Evolutionary conservation across 2,329 filamentous ascomycete genomes (phyloP), one percentile per base, ranked within the genome.

Genomic region (Botrytis pseudocinerea): DNA sequence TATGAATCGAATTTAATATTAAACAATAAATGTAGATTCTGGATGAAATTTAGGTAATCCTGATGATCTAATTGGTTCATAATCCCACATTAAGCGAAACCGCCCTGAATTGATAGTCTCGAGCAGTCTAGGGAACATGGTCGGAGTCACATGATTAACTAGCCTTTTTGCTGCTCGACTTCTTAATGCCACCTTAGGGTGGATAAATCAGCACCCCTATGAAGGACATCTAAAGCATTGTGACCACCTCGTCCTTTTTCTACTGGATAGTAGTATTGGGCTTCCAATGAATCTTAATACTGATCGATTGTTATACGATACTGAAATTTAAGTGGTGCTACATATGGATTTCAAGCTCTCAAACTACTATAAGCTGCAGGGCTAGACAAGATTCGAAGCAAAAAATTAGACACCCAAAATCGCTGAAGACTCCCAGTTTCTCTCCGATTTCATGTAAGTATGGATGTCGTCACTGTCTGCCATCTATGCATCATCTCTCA

Each of bases 231-330:
- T 28, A 18, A 54, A 18, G 6, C n/a, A 54, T 8, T 54, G n/a
- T 28, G 51, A 54, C 28, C 16, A 18, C 6, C 51, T 54, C n/a
- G 3, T 54, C 14, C n/a, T n/a, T 18, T 28, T 16, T 28, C 25
- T n/a, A 28, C 14, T 28, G 6, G 2, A 1, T 5, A 54, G 22
- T 14, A 28, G 6, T 54, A 28, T 28, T 18, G 14, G 14, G 1
- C 51, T 54, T 18, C n/a, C 14, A 16, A 28, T 28, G 7, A 28
- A 54, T 0, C 5, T 28, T 4, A 54, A 25, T 54, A 18, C 25
- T 1, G 0, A 16, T 12, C 7, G 12, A 28, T 7, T 1, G 7
- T 0, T 54, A 54, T 54, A 54, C 2, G 5, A n/a, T 7, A 2
- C 5, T 16, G 25, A 7, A 5, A 54, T 54, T 16, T 3, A 54